Evolutionary conservation across 1,139 yeast genomes (phyloP), one percentile per base, ranked within the genome.

Genomic region (Hyphopichia pseudoburtonii): DNA sequence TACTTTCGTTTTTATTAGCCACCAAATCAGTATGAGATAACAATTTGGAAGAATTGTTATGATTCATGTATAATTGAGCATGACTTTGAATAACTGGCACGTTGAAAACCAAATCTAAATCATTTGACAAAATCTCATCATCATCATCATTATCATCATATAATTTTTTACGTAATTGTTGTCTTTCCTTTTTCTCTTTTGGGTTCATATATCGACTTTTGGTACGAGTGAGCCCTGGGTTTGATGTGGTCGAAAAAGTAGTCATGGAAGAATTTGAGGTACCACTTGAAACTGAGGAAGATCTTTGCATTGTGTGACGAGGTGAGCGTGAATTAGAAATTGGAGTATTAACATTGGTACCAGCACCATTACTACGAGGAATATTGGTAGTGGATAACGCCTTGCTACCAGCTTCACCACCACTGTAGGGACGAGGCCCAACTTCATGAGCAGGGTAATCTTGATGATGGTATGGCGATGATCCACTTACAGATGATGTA

Each of bases 71-170:
- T 27, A 69, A 43, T 36, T 66, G 70, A 34, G 62, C 60, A 39
- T 63, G 64, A 45, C 60, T 65, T 41, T 62, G 61, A 25, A 71
- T 64, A 10, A 71, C 63, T 1, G 77, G 77, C 12, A 72, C 76
- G 42, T 72, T 72, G 46, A 70, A 71, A 5, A 70, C 66, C 32
- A 69, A 54, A 38, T 67, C 70, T 38, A 66, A 51, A 42, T 69
- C 74, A 44, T 63, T 62, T 12, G 62, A 51, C 28, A 67, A 47
- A 15, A 70, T 62, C 34, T 66, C 73, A 37, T 69, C 75, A 40
- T 71, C 76, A 42, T 62, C 60, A 36, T 68, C 71, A 45, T 66
- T 62, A 28, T 70, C 75, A 39, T 71, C 76, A 44, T 70, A 70
- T 33, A 57, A 53, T 45, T 71, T 62, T 47, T 70, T 71, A 17